phyloP scores from a whole-genome alignment of 805 yeast species.

The Monosporozyma aerobia region DNA sequence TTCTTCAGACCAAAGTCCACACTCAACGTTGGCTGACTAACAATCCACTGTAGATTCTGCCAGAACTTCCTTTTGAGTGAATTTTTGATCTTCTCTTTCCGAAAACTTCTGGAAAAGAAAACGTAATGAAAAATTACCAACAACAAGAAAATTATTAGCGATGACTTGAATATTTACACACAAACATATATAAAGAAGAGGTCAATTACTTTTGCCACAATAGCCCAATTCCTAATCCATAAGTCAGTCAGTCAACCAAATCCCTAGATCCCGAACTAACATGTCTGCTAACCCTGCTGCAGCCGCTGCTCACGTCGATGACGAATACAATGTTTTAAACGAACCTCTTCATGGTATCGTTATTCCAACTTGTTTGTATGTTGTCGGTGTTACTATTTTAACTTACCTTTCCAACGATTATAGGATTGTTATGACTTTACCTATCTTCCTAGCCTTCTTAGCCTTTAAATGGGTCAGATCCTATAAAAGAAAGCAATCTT shows the following conservation, averaged over 20 bases:
- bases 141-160: not conserved
- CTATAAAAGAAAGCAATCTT: conserved; percentile 33
- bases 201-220: not conserved
- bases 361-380: conserved; percentile 54
- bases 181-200: not conserved
- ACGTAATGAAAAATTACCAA: not conserved
- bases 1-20: not conserved
- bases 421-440: conserved; percentile 26
- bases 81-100: not conserved
- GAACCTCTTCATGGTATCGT: conserved; percentile 69
- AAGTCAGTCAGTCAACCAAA: not conserved
- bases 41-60: not conserved
- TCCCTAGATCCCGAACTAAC: not conserved
- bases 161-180: not conserved
- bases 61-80: not conserved
- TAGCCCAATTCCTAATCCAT: not conserved
- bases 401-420: conserved; percentile 33
- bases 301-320: not conserved
- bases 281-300: not conserved
- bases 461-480: conserved; percentile 32
- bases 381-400: conserved; percentile 51
- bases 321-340: conserved; percentile 34
- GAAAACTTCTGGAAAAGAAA: not conserved
- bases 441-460: conserved; percentile 34
- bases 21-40: not conserved